Evolutionary conservation across 2,329 filamentous ascomycete genomes (phyloP), one percentile per base, ranked within the genome.

Genomic region (Nemania abortiva): DNA sequence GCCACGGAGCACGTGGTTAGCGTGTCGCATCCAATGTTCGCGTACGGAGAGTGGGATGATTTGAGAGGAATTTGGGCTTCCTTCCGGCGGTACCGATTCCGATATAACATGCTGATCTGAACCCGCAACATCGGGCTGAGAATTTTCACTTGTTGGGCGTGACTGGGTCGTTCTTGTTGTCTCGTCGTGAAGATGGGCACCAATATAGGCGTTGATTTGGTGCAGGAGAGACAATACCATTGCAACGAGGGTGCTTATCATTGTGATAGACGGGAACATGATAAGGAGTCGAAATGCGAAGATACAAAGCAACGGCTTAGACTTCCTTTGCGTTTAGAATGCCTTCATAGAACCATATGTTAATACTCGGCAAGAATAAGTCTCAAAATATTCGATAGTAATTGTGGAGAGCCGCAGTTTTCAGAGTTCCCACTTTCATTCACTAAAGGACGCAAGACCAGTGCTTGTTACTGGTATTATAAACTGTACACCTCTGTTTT

Each of bases 21-120:
- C 47, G n/a, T 18, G 47, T 3, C 47, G 47, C 47, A 50, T 50
- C 47, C 47, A 50, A 18, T 50, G 47, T 24, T 50, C 47, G 20
- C 47, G 47, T 50, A 18, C 22, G 20, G 47, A 50, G 47, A 22
- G 47, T 22, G 47, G 47, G 47, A 50, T 50, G 18, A 18, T 11
- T 22, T 9, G 31, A 9, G 9, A 34, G 31, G 5, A 9, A 9
- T 34, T 34, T 34, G 31, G 31, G 31, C 31, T 9, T 34, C 9
- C 31, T 34, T 34, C 31, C 9, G 9, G 9, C 31, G 9, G 5
- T 34, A 34, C 5, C 5, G 31, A 9, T 34, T 34, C 31, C 31
- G 47, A 11, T 50, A 50, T 50, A 50, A 22, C 47, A 18, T 22
- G 47, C 20, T 50, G 47, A 11, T 22, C 11, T 11, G 47, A 22